Evolutionary conservation across 768 basidiomycete species (phyloP), one percentile per base, ranked within the genome.

Genomic region (Lentinus tigrinus): DNA sequence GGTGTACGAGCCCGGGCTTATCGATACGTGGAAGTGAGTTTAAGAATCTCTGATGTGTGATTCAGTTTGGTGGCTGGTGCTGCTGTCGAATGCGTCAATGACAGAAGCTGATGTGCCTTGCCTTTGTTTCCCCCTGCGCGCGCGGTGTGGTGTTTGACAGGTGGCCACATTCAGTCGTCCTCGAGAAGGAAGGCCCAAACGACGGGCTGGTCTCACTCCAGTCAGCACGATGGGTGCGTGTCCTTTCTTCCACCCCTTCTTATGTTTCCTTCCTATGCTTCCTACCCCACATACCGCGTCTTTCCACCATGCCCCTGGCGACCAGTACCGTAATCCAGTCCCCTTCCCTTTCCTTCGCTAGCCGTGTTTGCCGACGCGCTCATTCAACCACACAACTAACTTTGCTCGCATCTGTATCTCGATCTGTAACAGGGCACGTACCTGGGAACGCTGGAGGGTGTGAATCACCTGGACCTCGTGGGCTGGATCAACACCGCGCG

Each of bases 401-500:
- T 13, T 16, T 36, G 58, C 16, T 23, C 27, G 47, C 28, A 16
- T 40, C 39, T 8, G 6, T 61, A 23, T 64, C 62, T 54, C 60
- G 61, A 27, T 60, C 61, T 36, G 46, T 58, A 21, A 1, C 65
- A 89, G 88, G 97, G 97, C 37, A 93, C 88, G 17, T 98, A 98
- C 69, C 82, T 93, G 50, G 97, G 95, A n/a, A 98, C 96, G 2
- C 77, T 99, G 19, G 79, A 83, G 37, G 81, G 89, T 56, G 97
- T 97, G 16, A 96, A 93, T 66, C 97, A 99, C 69, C 82, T 96
- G 36, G 92, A 93, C 68, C 82, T 93, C 37, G 92, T 97, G 11
- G 94, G 95, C 6, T 98, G 95, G 96, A 88, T 93, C 49, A 95
- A 95, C 71, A 81, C 85, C 6, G 89, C 93, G 1, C 78, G 90